Evolutionary conservation across 2,329 filamentous ascomycete genomes (phyloP), one percentile per base, ranked within the genome.

Genomic region (Xylariaceae sp.): DNA sequence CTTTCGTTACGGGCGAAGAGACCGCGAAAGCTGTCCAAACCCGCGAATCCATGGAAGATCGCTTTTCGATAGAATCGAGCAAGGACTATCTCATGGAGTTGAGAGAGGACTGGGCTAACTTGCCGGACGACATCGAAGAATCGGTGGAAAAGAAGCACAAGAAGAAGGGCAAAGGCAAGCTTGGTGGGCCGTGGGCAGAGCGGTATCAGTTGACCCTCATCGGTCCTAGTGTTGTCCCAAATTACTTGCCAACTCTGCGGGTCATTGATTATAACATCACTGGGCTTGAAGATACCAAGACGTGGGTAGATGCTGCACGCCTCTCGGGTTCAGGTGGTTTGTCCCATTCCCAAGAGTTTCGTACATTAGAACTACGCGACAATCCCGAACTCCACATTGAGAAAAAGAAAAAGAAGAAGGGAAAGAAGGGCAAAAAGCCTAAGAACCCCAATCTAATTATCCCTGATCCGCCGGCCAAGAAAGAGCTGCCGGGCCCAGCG

Each of bases 251-350:
- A 0, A 92, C 90, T 0, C 74, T 97, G 29, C 85, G 93, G n/a
- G 82, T 99, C n/a, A 80, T 93, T 62, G 91, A 96, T 68, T 99
- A 98, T 79, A 98, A 99, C 71, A 91, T 91, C 52, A 90, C 81
- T 0, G 91, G 91, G 0, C 71, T 96, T 2, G 89, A 91, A 61
- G 67, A 84, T 50, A 65, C 71, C 0, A 68, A 75, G 1, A 73
- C 78, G 1, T 85, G 83, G 82, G 55, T 61, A 19, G 67, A 71
- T 7, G 52, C 44, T 18, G 40, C 57, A 14, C 65, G 65, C 40
- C 26, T 41, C 9, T 48, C 40, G 9, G 44, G 48, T 18, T 26
- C 49, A 21, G 40, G 44, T 37, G 14, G 18, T 19, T 19, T 50
- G 10, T 26, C 57, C 12, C 20, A 43, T 10, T 18, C 37, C 4